Base-by-base conservation (phyloP, 2,329 filamentous ascomycete genomes). In the Tolypocladium inflatum region DNA sequence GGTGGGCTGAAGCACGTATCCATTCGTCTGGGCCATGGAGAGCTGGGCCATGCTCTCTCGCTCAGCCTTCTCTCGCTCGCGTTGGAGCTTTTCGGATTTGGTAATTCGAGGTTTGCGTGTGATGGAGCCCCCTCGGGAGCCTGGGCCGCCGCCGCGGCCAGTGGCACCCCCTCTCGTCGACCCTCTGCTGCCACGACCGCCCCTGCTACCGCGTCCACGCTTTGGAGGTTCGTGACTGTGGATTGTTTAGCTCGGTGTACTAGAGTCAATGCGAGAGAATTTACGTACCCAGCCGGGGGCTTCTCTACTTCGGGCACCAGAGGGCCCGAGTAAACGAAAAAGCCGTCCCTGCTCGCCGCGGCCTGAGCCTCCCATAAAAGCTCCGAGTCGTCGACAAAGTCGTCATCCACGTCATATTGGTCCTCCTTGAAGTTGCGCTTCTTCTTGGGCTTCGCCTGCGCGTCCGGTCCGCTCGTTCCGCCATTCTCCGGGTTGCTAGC, bases 311-410 rank as follows among this genome's bases (percentile, higher is more conserved):
- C 91, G 6, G 89, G 89, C 26, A 97, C 83, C 53, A 99, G 78
- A 10, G 93, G 93, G 4, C 94, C 94, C 60, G 90, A 95, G 73
- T 97, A 99, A 1, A 99, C 94, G 70, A 97, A 99, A 77, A 97
- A 99, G 1, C 94, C 94, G 70, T 97, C 94, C 65, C 93, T 90
- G 64, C 90, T 93, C 53, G 94, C 92, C 5, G 93, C 91, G 8
- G 93, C 93, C 70, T 96, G 90, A 68, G 96, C 91, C 73, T 97
- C 91, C 93, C 93, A 97, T 0, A 95, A 80, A 68, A 97, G 73
- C 71, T 99, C 94, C 1, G 91, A 95, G 69, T 99, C 94, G 67
- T 99, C 94, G 58, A 93, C 85, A 73, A 93, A 93, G 56, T 88
- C 89, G 67, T 92, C 89, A 54, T 89, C 87, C 66, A 89, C 87